phyloP scores from a whole-genome alignment of 2,329 filamentous ascomycete genomes.

The Tolypocladium sp. region DNA sequence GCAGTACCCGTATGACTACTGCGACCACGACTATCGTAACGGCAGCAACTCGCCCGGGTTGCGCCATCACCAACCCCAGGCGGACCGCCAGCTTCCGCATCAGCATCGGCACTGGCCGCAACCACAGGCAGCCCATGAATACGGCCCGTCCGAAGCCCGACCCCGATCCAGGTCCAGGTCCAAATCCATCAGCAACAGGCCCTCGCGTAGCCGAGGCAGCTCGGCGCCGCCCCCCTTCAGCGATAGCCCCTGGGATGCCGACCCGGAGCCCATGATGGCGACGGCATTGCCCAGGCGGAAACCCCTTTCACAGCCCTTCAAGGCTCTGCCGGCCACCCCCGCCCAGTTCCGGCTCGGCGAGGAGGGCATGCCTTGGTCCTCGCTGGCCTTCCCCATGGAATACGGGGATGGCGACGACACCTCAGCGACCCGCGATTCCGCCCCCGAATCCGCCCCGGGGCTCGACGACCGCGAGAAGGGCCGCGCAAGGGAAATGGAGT shows the following conservation, averaged over 20 bases:
- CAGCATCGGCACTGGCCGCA: neutral
- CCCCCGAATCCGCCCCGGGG: neutral
- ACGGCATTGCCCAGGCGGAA: slow-evolving; percentile 14
- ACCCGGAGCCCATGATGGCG: slow-evolving; percentile 17
- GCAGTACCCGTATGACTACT: neutral
- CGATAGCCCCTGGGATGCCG: slow-evolving; percentile 37
- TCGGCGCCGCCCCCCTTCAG: slow-evolving; percentile 40
- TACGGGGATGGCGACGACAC: neutral
- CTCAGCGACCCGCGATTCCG: neutral
- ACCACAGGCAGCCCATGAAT: neutral
- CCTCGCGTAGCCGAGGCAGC: slow-evolving; percentile 23
- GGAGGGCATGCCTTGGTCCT: slow-evolving; percentile 35
- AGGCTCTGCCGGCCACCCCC: neutral
- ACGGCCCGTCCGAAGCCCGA: neutral
- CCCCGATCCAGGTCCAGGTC: neutral
- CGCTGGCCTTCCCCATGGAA: neutral
- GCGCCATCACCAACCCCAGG: neutral
- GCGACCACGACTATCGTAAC: neutral
- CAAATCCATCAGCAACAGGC: neutral
- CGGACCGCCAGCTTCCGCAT: neutral
- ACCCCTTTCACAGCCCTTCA: slow-evolving; percentile 5
- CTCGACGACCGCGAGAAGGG: slow-evolving; percentile 23
- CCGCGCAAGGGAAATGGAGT: slow-evolving; percentile 30
- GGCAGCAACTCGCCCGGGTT: too few relatives aligned
- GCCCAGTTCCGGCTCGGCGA: slow-evolving; percentile 10